Evolutionary conservation across 805 yeast species (phyloP), one percentile per base, ranked within the genome.

Genomic region (Lipomyces oligophaga): DNA sequence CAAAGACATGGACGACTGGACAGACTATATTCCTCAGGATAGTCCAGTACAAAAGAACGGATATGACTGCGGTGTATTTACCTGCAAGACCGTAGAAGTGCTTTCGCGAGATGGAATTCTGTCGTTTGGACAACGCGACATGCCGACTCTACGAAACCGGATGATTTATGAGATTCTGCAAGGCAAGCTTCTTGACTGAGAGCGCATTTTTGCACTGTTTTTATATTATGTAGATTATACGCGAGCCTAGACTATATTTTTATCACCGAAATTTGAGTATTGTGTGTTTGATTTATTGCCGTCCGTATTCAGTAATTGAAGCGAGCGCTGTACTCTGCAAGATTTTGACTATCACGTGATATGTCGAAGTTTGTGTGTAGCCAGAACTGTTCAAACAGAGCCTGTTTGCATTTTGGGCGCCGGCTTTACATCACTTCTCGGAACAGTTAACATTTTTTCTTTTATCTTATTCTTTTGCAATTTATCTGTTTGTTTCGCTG

Each of bases 41-140:
- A 73, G 89, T 34, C 97, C 98, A 1, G 85, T 82, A 56, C 98
- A 93, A 63, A 70, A 73, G 22, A 93, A 93, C 61, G 97, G 97
- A 0, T 85, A 63, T 57, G 98, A 93, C 65, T 93, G 98, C 69
- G 98, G 98, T 5, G 95, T 90, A 1, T 93, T 89, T 61, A 77
- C 94, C 2, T 83, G 97, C 64, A 78, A 88, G 45, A 82, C 80
- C 38, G 85, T 85, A 1, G 75, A 79, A 38, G 80, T 74, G 37
- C 58, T 86, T 34, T 67, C 89, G 0, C 67, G 77, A 28, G 75
- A 71, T 4, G 63, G 64, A 21, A 72, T 72, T 0, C 65, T 85
- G 32, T 60, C 65, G 5, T 90, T 79, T 58, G 62, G 77, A 5
- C 89, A 83, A 57, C 65, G 68, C 5, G 95, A 87, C 60, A 88